These are phyloP conservation scores for Priceomyces medius DNA, from an alignment of 805 yeast species.

Conservation along the genomic window DNA sequence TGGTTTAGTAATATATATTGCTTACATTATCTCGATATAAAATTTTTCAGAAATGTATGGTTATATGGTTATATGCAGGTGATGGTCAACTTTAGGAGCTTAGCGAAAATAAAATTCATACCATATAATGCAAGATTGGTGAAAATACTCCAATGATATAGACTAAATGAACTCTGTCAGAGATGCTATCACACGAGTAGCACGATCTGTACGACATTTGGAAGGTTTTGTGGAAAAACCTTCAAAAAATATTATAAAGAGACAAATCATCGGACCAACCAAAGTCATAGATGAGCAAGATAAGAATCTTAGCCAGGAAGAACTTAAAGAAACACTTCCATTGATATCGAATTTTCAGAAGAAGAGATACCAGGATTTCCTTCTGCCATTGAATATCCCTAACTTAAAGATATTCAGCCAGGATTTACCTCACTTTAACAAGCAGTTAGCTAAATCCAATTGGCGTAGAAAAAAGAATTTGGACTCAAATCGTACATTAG, in stretches of 20 bases:
- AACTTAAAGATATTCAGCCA: conserved; percentile 32
- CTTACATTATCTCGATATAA: neutral
- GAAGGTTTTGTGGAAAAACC: conserved; percentile 14
- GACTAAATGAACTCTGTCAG: conserved; percentile 28
- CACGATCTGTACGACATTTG: conserved; percentile 28
- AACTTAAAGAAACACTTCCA: conserved; percentile 13
- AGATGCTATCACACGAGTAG: conserved; percentile 34
- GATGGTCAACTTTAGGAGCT: neutral
- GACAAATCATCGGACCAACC: neutral
- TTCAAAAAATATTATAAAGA: neutral
- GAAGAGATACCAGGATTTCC: conserved; percentile 28
- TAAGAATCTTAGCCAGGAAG: conserved; percentile 10
- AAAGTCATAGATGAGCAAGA: conserved; percentile 4
- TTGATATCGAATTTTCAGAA: conserved; percentile 17
- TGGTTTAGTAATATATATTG: neutral
- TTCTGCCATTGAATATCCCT: conserved; percentile 34
- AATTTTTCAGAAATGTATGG: neutral
- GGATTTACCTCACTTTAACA: conserved; percentile 21
- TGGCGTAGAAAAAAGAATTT: conserved; percentile 23
- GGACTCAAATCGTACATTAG: conserved; percentile 19
- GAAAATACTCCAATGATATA: conserved; percentile 1
- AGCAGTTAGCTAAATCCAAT: conserved; percentile 21
- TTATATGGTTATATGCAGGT: neutral
- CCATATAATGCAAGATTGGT: neutral
- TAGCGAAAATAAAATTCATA: neutral